phyloP scores from a whole-genome alignment of 345 rosid species.

The Syzygium grande region DNA sequence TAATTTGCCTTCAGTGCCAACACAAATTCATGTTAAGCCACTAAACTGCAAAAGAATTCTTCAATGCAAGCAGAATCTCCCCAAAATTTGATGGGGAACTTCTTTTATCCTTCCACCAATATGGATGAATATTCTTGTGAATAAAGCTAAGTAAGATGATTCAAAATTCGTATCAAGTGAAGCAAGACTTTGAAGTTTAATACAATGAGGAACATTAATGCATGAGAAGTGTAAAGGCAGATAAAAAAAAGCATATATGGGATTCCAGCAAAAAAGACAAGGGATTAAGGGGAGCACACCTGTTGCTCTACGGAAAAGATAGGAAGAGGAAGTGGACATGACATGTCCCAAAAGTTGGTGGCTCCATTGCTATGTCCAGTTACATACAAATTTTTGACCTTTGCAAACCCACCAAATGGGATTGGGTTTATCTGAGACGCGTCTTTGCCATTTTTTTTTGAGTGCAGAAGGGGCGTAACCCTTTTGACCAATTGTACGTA shows the following conservation, averaged over 20 bases:
- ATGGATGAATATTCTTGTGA: background rate
- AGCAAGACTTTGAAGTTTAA: background rate
- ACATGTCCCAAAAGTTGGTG: conserved; percentile 73
- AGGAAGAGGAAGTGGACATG: conserved; percentile 60
- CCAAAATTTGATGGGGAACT: background rate
- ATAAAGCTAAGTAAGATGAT: background rate
- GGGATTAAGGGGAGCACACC: conserved; percentile 24
- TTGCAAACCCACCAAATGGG: conserved; percentile 55
- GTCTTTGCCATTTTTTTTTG: conserved; percentile 47
- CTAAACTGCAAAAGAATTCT: background rate
- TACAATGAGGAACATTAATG: background rate
- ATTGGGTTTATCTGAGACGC: conserved; percentile 14
- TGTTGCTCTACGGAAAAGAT: conserved; percentile 62
- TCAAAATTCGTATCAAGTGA: background rate
- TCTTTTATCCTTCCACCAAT: background rate
- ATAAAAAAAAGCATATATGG: background rate
- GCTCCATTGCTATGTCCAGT: conserved; percentile 87
- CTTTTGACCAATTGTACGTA: conserved; percentile 44
- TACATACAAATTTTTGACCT: conserved; percentile 67
- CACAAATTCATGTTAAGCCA: background rate
- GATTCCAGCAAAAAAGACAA: background rate
- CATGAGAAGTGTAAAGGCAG: background rate
- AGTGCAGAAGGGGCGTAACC: conserved; percentile 48
- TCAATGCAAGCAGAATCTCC: background rate
- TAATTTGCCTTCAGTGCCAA: background rate